A percentile compares a stretch with the other conserved stretches of the same genome.
phyloP scores from a whole-genome alignment of 1,284 basidiomycete species.

The Moniliophthora roreri region DNA sequence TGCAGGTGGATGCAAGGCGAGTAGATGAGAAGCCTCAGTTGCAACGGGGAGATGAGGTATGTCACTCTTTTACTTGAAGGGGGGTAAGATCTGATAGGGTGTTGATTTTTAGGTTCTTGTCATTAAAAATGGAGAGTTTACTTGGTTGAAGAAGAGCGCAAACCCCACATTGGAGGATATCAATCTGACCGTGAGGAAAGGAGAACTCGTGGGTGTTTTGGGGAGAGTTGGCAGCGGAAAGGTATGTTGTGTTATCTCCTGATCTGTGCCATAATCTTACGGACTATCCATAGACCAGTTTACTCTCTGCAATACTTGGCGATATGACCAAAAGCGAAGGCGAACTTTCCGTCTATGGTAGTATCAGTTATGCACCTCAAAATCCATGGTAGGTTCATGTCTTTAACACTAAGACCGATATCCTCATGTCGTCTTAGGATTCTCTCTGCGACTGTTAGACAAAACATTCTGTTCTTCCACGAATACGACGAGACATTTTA shows the following conservation, averaged over 20 bases:
- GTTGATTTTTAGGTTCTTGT: conserved; percentile 51
- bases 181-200: conserved; percentile 74
- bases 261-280: too few species aligned
- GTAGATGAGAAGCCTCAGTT: conserved; percentile 45
- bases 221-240: conserved; percentile 95
- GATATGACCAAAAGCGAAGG: conserved; percentile 86
- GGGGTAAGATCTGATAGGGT: neutral
- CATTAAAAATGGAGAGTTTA: conserved; percentile 76
- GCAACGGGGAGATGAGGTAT: conserved; percentile 62
- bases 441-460: conserved; percentile 78
- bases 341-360: conserved; percentile 68
- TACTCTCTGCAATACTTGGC: conserved; percentile 79
- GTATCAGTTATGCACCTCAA: conserved; percentile 87
- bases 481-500: conserved; percentile 82
- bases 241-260: conserved; percentile 43
- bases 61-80: neutral
- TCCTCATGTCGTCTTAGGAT: conserved; percentile 50
- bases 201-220: conserved; percentile 85
- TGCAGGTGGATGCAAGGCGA: conserved; percentile 74
- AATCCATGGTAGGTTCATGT: conserved; percentile 70
- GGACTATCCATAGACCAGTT: conserved; percentile 49
- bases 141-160: conserved; percentile 62
- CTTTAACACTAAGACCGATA: neutral
- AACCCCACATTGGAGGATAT: conserved; percentile 78
- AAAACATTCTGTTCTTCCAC: conserved; percentile 91